Base-by-base conservation (phyloP, 2,329 filamentous ascomycete species). In the Cordyceps cateniannulata region DNA sequence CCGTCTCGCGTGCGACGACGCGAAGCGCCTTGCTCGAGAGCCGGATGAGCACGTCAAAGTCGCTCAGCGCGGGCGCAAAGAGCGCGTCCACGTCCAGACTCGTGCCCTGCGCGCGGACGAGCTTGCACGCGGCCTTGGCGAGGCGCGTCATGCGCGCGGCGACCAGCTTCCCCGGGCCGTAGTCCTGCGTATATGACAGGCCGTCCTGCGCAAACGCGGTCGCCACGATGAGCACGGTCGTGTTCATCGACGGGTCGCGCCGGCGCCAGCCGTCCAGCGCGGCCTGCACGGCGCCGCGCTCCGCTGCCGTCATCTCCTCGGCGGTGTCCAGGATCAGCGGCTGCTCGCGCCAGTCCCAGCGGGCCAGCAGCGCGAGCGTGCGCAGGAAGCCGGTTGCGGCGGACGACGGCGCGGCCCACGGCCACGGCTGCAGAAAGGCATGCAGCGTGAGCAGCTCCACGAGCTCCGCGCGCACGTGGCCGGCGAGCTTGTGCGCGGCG, bases 301-400 rank as follows among this genome's bases (percentile, higher is more conserved):
- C 84, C 12, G 83, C 77, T 8, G 78, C 73, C 8, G 83, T 82
- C 69, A 96, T 79, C 16, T 85, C 82, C 63, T 81, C 83, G 12
- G 85, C 82, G 5, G 74, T 72, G 71, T 97, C 91, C 27, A 97
- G 81, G 38, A 96, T 80, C 35, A 98, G 79, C 1, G 95, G 89
- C 58, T 92, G 87, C 8, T 86, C 80, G 29, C 90, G 85, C 95
- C 95, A 99, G 71, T 98, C 91, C 92, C 95, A 99, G 47, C 86
- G 82, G 1, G 92, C 85, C 16, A 99, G 79, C 72, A 93, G 89
- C 35, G 87, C 78, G 1, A 99, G 78, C 1, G 90, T 90, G 24
- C 93, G 86, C 29, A 96, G 75, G 70, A 99, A 93, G 5, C 90
- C 95, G 0, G 88, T 88, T 67, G 86, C 86, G 10, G 88, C 80